Evolutionary conservation across 2,329 filamentous ascomycete species (phyloP), one percentile per base, ranked within the genome.

Genomic region (Penicillium sp.): DNA sequence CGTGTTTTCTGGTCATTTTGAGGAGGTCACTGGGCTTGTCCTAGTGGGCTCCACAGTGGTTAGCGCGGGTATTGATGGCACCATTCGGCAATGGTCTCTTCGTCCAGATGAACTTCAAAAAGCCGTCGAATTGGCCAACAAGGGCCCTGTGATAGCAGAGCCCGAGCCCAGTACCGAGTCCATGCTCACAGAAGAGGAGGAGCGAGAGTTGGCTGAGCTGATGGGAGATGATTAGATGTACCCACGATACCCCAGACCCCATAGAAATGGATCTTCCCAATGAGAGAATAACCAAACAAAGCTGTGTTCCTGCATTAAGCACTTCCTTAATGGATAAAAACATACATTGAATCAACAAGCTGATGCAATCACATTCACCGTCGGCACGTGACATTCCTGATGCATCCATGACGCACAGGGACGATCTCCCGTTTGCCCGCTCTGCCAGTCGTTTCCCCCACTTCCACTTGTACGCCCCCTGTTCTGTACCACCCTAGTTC

Each of bases 31-130:
- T 1, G 91, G 88, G 35, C 76, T 98, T 44, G 80, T 89, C 1
- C 71, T 96, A 50, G 72, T 92, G 21, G 77, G 73, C 2, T 74
- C 73, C 45, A 76, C 71, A 4, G 78, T 96, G 11, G 86, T 91
- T 62, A 97, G 92, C 72, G 90, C 95, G 54, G 87, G 91, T 62
- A 96, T 98, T 65, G 95, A 99, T 76, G 89, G 88, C 2, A 98
- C 95, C 0, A 82, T 98, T 39, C 85, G 95, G 67, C 86, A 83
- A 54, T 99, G 95, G 95, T 87, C 88, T 13, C 77, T 98, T 52
- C 82, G 81, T 50, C 86, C 83, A 27, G 72, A 75, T 45, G 85
- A 87, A 45, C 75, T 91, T 54, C 83, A 85, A 63, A 81, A 77
- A 59, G 84, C 83, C 29, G 73, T 81, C 45, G 80, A 85, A 60